Percentiles rank a stretch among this genome's conserved stretches.
These are phyloP conservation scores for Zygosaccharomyces kombuchaensis DNA, from an alignment of 805 yeast species.

Conservation along the genomic window DNA sequence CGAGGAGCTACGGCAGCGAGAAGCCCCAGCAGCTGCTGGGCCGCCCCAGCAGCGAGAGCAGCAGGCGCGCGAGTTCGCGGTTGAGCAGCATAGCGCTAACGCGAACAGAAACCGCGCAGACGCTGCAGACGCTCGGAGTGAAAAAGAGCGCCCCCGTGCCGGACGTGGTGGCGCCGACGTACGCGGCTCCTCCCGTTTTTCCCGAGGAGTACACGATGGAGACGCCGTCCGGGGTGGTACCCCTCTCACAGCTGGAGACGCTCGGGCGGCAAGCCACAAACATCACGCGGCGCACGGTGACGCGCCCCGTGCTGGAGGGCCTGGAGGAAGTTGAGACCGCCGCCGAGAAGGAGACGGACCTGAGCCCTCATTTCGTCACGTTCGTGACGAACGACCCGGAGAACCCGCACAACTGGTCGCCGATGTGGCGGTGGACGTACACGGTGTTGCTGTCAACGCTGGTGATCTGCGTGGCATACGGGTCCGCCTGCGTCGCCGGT, in stretches of 20 bases:
- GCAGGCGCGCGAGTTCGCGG: background rate
- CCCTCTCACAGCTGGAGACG: conserved; percentile 63
- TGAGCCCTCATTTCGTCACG: conserved; percentile 77
- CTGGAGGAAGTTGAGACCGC: conserved; percentile 22
- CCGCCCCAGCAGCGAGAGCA: background rate
- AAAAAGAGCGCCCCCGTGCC: conserved; percentile 49
- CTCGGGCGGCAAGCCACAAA: conserved; percentile 52
- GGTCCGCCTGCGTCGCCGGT: conserved; percentile 87
- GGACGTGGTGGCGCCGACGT: conserved; percentile 54
- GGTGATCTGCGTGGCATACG: conserved; percentile 89
- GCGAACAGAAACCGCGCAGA: conserved; percentile 69
- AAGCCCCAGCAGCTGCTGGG: conserved; percentile 4
- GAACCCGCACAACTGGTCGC: conserved; percentile 83
- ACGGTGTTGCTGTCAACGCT: conserved; percentile 64
- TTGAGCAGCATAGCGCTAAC: conserved; percentile 27
- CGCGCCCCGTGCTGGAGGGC: conserved; percentile 25
- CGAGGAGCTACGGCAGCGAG: background rate
- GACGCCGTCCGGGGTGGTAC: conserved; percentile 84
- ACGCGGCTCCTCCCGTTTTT: conserved; percentile 62
- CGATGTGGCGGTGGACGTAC: conserved; percentile 53
- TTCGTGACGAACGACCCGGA: conserved; percentile 75
- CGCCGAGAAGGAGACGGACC: conserved; percentile 28
- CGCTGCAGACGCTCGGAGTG: conserved; percentile 61
- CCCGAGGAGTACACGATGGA: conserved; percentile 91
- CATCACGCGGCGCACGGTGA: conserved; percentile 35